These are phyloP conservation scores for Mimosa bimucronata DNA, from an alignment of 306 rosid species.

Conservation along the genomic window DNA sequence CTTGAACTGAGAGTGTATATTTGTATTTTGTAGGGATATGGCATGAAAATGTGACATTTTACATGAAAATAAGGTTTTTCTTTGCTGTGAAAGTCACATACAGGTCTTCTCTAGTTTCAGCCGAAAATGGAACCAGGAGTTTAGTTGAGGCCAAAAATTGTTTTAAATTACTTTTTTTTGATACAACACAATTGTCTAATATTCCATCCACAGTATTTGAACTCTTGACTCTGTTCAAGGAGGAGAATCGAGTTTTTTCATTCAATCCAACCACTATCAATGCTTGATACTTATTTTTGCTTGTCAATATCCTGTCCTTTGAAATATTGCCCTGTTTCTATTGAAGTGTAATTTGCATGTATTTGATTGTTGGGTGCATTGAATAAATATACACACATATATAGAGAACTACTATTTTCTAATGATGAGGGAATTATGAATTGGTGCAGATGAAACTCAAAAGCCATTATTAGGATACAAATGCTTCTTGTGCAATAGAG, in stretches of 20 bases:
- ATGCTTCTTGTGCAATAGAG: conserved; percentile 67
- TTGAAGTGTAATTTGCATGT: background rate
- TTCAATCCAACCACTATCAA: background rate
- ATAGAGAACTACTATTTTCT: conserved; percentile 9
- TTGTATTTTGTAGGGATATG: conserved; percentile 9
- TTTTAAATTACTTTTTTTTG: background rate
- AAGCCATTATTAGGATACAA: conserved; percentile 47
- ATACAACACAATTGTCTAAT: background rate
- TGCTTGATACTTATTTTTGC: conserved; percentile 15
- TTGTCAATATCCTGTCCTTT: background rate
- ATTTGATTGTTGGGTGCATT: background rate
- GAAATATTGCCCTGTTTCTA: background rate
- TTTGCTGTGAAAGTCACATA: background rate
- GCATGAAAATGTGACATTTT: background rate
- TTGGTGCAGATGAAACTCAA: conserved; percentile 32
- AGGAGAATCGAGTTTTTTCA: background rate
- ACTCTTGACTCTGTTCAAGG: background rate
- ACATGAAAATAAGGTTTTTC: background rate
- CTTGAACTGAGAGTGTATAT: conserved; percentile 19
- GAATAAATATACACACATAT: background rate
- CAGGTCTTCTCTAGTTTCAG: background rate
- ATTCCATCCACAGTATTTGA: background rate
- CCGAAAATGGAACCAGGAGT: background rate
- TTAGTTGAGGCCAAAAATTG: background rate
- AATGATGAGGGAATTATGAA: conserved; percentile 28